Base-by-base conservation (phyloP, 2,329 filamentous ascomycete genomes). In the Pyrenochaeta sp. region DNA sequence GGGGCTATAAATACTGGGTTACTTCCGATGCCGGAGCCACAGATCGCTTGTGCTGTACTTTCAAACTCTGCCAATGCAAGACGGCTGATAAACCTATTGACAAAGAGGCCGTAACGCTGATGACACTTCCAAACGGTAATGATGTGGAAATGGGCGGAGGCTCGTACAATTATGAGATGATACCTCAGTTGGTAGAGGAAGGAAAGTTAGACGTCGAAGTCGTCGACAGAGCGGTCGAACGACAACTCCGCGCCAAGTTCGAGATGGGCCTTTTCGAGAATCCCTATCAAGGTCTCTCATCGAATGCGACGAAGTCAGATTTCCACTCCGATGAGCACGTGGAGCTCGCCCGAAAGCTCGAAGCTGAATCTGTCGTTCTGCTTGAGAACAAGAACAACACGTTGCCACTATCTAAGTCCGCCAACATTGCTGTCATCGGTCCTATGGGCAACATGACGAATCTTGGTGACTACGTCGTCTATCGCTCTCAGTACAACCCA, bases 61-160 rank as follows among this genome's bases (percentile, higher is more conserved):
- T 92, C 77, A 83, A 84, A 57, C 84, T 91, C 70, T 92, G 90
- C 61, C 79, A 79, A 30, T 80, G 82, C 25, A 71, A 70, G 48
- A 68, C 68, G 28, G 55, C 59, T 5, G 62, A 66, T 7, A 79
- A 82, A 28, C 86, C 86, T 0, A 83, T 89, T 42, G 90, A 91
- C 66, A 86, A 85, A 50, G 85, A 88, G 52, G 86, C 88, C 2
- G 83, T 92, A 25, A 89, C 88, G 0, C 78, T 86, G 48, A 84
- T 85, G 65, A 83, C 86, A 8, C 82, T 92, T 4, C 86, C 86
- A 0, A 88, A 89, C 4, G 90, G 90, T 2, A 90, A 87, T 49
- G 90, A 92, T 65, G 83, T 90, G 12, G 90, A 92, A 68, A 92
- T 92, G 90, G 90, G 90, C 12, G 90, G 90, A 39, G 90, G 90